phyloP scores from a whole-genome alignment of 371 early-diverging fungal genomes.

The Circinella umbellata region DNA sequence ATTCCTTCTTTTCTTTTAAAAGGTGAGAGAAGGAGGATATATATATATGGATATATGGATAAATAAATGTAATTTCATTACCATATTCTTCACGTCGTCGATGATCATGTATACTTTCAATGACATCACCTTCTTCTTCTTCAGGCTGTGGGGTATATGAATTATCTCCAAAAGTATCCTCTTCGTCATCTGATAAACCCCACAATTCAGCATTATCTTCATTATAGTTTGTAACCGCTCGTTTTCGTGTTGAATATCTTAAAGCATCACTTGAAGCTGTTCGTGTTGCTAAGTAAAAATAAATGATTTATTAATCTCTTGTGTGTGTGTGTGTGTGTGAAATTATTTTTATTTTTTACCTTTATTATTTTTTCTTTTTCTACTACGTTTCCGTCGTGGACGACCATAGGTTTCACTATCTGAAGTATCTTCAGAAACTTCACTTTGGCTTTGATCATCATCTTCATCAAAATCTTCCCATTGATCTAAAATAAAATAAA shows the following conservation, averaged over 20 bases:
- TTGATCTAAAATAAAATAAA: background rate
- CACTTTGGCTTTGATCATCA: conserved; percentile 9
- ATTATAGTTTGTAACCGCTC: conserved; percentile 57
- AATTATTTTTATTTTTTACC: conserved; percentile 10
- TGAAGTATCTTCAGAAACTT: conserved; percentile 13
- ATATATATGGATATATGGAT: background rate
- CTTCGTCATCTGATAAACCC: conserved; percentile 54
- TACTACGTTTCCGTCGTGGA: conserved; percentile 19
- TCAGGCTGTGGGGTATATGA: conserved; percentile 25
- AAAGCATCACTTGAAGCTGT: conserved; percentile 41
- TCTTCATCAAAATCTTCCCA: conserved; percentile 7
- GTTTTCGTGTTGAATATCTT: conserved; percentile 54
- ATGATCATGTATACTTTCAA: conserved; percentile 68
- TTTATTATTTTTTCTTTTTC: conserved; percentile 5
- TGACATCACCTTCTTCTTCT: conserved; percentile 65
- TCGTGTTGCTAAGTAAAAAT: conserved; percentile 3
- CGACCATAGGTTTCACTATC: conserved; percentile 16
- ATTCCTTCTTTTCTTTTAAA: no score
- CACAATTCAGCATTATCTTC: conserved; percentile 51
- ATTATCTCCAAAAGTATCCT: conserved; percentile 19
- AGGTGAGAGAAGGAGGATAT: no score
- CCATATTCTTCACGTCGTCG: conserved; percentile 35
- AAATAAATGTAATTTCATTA: conserved; percentile 8
- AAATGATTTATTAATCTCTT: no score
- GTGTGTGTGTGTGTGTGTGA: no score